Base-by-base conservation (phyloP, 306 rosid species). In the Prinsepia uniflora region DNA sequence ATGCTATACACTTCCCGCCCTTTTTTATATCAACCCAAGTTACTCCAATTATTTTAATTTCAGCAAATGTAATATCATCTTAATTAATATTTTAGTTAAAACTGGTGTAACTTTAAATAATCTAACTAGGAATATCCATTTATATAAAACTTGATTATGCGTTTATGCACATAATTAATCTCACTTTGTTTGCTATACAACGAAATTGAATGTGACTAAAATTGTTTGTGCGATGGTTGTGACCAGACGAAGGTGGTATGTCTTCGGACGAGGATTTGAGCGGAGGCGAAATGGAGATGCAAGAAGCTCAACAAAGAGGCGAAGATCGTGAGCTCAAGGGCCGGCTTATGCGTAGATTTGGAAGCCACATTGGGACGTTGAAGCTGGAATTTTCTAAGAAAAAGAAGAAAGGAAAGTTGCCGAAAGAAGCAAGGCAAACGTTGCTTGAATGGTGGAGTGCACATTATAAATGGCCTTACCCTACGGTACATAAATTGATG, bases 391-490 rank as follows among this genome's bases (percentile, higher is more conserved):
- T 94, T 65, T 87, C 99, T 5, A 94, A 94, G 82, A 89, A 89
- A 82, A 94, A 89, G 80, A 87, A 90, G 82, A 94, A 91, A 72
- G 98, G 96, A 76, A 94, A 94, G 86, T 82, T 91, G 24, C 98
- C 98, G 0, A 90, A 90, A 80, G 98, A 94, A 78, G 98, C 97
- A n/a, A 83, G 97, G 72, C 95, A 87, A 75, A 72, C 78, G 1
- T 81, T 94, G 36, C 83, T 94, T 55, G 91, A 89, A 40, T 94
- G 98, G 98, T 94, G 98, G 98, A 86, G 65, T 78, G 73, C 81
- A 73, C 98, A 94, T 77, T 81, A 79, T 78, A 94, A 86, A 77
- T 94, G 98, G 97, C 99, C 99, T 7, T 94, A 94, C 81, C 99
- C 99, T 17, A 94, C 99, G 90, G 99, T 94, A 86, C 71, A 50